Evolutionary conservation across 331 rosid species (phyloP), one percentile per base, ranked within the genome.

Genomic region (Malus hybrid): DNA sequence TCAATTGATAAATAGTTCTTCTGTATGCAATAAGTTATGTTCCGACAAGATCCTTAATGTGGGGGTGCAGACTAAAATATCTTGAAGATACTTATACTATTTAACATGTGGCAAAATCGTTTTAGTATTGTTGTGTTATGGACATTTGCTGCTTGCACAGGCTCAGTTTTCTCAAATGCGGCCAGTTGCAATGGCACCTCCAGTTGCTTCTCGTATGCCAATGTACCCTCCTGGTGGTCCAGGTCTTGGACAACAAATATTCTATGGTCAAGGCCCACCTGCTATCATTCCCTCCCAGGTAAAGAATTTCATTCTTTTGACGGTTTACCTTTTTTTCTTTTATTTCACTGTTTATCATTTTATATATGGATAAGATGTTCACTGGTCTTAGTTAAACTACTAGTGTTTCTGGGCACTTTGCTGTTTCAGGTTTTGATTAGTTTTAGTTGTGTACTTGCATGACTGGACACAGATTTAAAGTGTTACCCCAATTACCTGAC

Each of bases 91-190:
- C 5, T 39, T 20, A n/a, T 66, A 4, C 52, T 6, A 2, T n/a
- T 16, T 7, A 32, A n/a, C 70, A 13, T 18, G 57, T 66, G 5
- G 1, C 20, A 53, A 19, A 34, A 2, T 55, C 46, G 19, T 26
- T 34, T 52, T 26, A 48, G 12, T 55, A 64, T 55, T 77, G 20
- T 57, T 46, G 33, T 46, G 46, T 22, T 60, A 48, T 84, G 75
- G 66, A 36, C n/a, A 69, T 20, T 26, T 74, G 20, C 72, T 64
- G 30, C 72, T 60, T 34, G 34, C 66, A 39, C 88, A 93, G 98
- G 98, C 97, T 73, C 98, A 94, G 50, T 94, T 94, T 90, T 86
- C 97, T 72, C 98, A 91, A 79, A 88, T 94, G 95, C 89, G 92
- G 14, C 98, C 98, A 28, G 89, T 90, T 77, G 69, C 95, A 42